These are phyloP conservation scores for Colletotrichum echinochloae DNA, from an alignment of 2,329 filamentous ascomycete genomes.

Conservation along the genomic window DNA sequence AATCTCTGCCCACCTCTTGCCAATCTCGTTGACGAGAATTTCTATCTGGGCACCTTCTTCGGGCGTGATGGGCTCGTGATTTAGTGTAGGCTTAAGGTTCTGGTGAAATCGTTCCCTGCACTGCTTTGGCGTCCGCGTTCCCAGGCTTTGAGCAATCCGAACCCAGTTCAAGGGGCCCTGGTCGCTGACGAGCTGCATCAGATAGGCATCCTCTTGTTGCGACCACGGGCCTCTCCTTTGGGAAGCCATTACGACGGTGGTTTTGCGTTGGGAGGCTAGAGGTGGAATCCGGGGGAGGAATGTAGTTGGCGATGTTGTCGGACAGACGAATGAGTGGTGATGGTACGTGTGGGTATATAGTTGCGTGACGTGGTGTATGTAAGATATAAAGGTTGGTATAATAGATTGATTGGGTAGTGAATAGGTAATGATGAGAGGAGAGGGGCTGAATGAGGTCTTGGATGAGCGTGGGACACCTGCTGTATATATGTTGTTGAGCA, in stretches of 20 bases:
- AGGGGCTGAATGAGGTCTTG: slow-evolving; percentile 17
- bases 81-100: slow-evolving; percentile 83
- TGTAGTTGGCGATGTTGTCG: background rate
- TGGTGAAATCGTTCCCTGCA: slow-evolving; percentile 95
- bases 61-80: slow-evolving; percentile 78
- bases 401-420: background rate
- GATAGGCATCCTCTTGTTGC: slow-evolving; percentile 76
- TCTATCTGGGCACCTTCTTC: slow-evolving; percentile 82
- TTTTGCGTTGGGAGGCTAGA: background rate
- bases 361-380: background rate
- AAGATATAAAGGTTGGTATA: background rate
- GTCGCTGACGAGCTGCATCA: slow-evolving; percentile 76
- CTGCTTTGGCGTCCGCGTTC: slow-evolving; percentile 88
- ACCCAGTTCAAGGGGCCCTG: slow-evolving; percentile 92
- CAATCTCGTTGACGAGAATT: slow-evolving; percentile 79
- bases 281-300: background rate
- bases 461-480: slow-evolving; percentile 25
- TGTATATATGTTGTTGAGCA: slow-evolving; percentile 38
- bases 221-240: slow-evolving; percentile 82
- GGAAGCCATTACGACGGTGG: slow-evolving; percentile 14
- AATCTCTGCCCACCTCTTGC: slow-evolving; percentile 94
- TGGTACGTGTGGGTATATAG: slow-evolving; percentile 18
- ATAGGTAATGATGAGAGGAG: slow-evolving; percentile 7
- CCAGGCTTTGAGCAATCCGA: slow-evolving; percentile 80
- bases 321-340: background rate